Base-by-base conservation (phyloP, 768 basidiomycete species). In the Trametes sanguinea region DNA sequence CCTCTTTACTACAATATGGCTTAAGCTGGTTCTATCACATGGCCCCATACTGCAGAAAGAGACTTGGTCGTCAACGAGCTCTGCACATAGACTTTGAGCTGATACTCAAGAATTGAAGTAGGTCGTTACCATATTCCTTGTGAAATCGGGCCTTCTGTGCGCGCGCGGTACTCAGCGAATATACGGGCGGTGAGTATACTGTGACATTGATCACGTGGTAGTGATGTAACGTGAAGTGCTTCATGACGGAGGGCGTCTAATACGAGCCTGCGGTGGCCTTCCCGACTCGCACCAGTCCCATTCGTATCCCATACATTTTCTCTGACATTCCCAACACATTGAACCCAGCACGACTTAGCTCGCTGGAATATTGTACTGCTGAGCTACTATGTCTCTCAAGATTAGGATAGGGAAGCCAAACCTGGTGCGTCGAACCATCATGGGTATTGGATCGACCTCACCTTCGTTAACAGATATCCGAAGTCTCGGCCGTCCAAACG, bases 371-470 rank as follows among this genome's bases (percentile, higher is more conserved):
- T 22, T 22, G 22, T 22, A 22, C 22, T 35, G 44, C 16, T n/a
- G 33, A 27, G 32, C 45, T 29, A 6, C 35, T 16, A 69, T 68
- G 67, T 68, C 70, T 17, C 54, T 71, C 22, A 66, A 62, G 56
- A 69, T 71, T 40, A 71, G 61, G 43, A 65, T 69, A 16, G 47
- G 59, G 22, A 71, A 67, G 33, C 52, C 42, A 11, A 50, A 13
- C 30, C 16, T 50, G 6, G 54, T 60, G 45, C 29, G 63, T 33
- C 32, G 5, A 10, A 29, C 14, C 32, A 29, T 17, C 29, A 14
- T 40, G 48, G 52, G 32, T 54, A 30, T 13, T 10, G 16, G 1
- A 13, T 22, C 1, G 10, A 57, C 30, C 51, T 54, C 17, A 40
- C 43, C n/a, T 14, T 40, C 33, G 13, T 44, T 33, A 37, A 22